Conservation (phyloP, 441 rosid genomes). For the Eruca vesicaria region DNA sequence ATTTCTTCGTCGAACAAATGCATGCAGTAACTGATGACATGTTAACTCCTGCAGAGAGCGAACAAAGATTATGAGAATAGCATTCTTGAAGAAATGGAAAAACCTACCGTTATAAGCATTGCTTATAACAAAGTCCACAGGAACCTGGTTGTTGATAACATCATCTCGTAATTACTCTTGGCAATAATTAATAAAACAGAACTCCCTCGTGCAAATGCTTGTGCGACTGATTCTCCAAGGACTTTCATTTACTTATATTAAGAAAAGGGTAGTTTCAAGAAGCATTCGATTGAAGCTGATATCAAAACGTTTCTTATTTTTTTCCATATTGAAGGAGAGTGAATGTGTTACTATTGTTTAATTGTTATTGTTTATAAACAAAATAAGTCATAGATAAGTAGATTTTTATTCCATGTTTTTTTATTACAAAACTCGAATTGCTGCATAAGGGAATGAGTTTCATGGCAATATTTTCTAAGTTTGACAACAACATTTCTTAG, state of each 20-base stretch:
- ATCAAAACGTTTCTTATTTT: background rate
- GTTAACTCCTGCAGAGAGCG: conserved; percentile 55
- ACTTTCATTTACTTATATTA: background rate
- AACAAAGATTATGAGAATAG: background rate
- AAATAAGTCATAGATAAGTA: background rate
- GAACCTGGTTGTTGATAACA: conserved; percentile 46
- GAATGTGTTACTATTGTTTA: background rate
- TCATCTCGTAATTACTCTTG: background rate
- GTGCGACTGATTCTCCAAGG: conserved; percentile 2
- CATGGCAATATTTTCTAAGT: background rate
- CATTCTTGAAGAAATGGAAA: background rate
- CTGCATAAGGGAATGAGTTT: background rate
- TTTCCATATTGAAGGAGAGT: background rate
- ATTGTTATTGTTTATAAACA: too few species aligned
- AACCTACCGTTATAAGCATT: conserved; percentile 11
- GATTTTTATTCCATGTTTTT: background rate
- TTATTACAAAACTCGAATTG: background rate
- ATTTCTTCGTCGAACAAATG: conserved; percentile 79
- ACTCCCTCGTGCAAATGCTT: background rate
- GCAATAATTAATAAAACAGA: background rate
- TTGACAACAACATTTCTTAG: background rate
- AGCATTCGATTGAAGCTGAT: background rate
- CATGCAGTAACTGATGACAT: conserved; percentile 77
- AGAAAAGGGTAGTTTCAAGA: background rate
- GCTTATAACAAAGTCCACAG: background rate